phyloP scores from a whole-genome alignment of 1,284 basidiomycete genomes.

The Peniophora sp. region DNA sequence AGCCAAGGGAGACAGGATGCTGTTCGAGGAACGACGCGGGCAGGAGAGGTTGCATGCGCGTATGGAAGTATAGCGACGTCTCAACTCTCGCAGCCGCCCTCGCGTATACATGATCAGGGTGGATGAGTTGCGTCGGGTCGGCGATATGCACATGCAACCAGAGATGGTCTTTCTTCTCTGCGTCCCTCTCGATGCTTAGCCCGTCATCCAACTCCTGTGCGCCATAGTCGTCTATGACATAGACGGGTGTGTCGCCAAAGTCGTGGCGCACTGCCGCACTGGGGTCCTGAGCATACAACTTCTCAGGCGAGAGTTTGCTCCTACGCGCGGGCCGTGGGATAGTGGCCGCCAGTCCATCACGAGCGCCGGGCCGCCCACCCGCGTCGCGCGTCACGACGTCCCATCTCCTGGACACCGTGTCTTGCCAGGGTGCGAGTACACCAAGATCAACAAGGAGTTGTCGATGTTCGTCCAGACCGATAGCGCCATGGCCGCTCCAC shows the following conservation, averaged over 20 bases:
- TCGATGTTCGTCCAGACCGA: constrained; percentile 33
- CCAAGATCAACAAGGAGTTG: constrained; percentile 60
- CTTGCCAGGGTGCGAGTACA: constrained; percentile 69
- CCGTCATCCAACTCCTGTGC: constrained; percentile 96
- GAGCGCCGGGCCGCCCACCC: constrained; percentile 14
- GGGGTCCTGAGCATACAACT: constrained; percentile 50
- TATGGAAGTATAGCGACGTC: constrained; percentile 56
- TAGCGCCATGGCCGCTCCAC: constrained; percentile 12
- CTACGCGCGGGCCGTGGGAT: neutral
- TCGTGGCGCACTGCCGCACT: constrained; percentile 73
- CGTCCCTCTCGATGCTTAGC: constrained; percentile 68
- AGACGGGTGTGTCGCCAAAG: constrained; percentile 77
- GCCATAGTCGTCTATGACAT: constrained; percentile 78
- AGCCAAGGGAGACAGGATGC: constrained; percentile 29
- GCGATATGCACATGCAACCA: constrained; percentile 96
- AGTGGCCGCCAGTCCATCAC: constrained; percentile 8
- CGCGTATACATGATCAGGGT: constrained; percentile 56
- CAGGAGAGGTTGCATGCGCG: constrained; percentile 65
- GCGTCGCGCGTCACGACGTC: constrained; percentile 17
- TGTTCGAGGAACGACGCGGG: constrained; percentile 42
- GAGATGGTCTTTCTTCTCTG: constrained; percentile 43
- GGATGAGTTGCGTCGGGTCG: constrained; percentile 83
- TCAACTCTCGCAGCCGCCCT: constrained; percentile 43
- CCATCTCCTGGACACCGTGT: constrained; percentile 23
- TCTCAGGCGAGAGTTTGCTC: constrained; percentile 32